Evolutionary conservation across 2,329 filamentous ascomycete genomes (phyloP).

Genomic region (Paramyrothecium sp.): DNA sequence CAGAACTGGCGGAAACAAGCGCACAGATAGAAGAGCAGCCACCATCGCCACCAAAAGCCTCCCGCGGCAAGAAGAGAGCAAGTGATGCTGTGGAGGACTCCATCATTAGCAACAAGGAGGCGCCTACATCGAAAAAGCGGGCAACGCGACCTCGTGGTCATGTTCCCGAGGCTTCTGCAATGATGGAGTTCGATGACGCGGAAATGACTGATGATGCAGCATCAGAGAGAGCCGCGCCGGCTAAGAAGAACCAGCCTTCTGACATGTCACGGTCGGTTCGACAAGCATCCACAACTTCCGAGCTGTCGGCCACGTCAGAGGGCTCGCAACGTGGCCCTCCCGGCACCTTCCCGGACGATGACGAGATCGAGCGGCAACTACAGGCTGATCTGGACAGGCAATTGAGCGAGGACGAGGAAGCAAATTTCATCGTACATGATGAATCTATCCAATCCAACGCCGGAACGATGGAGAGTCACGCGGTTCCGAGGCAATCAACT

Average conservation of each 20-base stretch:
- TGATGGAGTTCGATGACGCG: slow-evolving; percentile 36
- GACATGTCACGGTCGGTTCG: slow-evolving; percentile 30
- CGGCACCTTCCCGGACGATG: slow-evolving; percentile 53
- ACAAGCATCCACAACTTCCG: slow-evolving; percentile 47
- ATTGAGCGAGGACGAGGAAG: slow-evolving; percentile 49
- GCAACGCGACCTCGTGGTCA: slow-evolving; percentile 50
- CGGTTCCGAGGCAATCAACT: slow-evolving; percentile 24
- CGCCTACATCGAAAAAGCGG: slow-evolving; percentile 58
- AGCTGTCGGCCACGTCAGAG: slow-evolving; percentile 49
- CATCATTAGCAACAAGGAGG: slow-evolving; percentile 38
- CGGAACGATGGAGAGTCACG: slow-evolving; percentile 17
- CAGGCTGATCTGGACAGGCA: slow-evolving; percentile 63
- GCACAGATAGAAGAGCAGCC: slow-evolving; percentile 15
- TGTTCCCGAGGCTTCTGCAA: slow-evolving; percentile 34
- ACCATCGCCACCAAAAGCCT: slow-evolving; percentile 31
- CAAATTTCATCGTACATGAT: slow-evolving; percentile 44
- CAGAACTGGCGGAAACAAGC: slow-evolving; percentile 37
- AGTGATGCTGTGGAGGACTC: slow-evolving; percentile 59
- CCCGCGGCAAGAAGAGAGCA: slow-evolving; percentile 59
- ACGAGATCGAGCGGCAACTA: slow-evolving; percentile 64
- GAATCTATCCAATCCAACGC: not conserved
- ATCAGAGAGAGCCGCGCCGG: slow-evolving; percentile 21
- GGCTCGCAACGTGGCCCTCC: slow-evolving; percentile 34
- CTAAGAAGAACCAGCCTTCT: slow-evolving; percentile 42
- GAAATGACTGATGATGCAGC: slow-evolving; percentile 36